Base-by-base conservation (phyloP, 768 basidiomycete species). In the Termitomyces sp. region DNA sequence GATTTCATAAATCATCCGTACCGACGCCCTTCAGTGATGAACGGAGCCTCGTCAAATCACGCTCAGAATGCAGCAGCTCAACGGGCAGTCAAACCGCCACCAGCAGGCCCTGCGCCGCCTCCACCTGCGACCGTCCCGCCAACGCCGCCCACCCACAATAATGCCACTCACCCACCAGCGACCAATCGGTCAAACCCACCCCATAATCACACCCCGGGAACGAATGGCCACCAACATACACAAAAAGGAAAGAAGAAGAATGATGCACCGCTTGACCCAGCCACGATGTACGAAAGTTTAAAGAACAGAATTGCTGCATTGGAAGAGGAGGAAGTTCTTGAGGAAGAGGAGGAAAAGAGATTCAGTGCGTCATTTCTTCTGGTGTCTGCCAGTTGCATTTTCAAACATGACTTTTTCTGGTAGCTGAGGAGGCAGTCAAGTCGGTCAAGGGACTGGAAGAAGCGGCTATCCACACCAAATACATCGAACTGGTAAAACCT, bases 401-500 rank as follows among this genome's bases (percentile, higher is more conserved):
- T 63, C 68, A 55, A 62, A 67, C 58, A 62, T 60, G 5, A 28
- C 16, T 28, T 42, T 68, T 55, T 50, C 35, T 63, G 59, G 36
- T 61, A 95, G 92, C 91, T 53, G 92, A 94, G 73, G 92, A 94
- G 76, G 92, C 92, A 42, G 89, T 91, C 73, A 90, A 89, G 74
- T 87, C 88, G 2, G 90, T 94, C 67, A 90, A 85, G 69, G 92
- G 89, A 50, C 80, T 93, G 77, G 86, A 84, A 64, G 91, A 94
- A 73, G 92, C 86, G 66, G 88, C 86, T 49, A 86, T 94, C 59
- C 92, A 94, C 68, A 79, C 84, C 62, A 94, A 92, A 75, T 94
- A 94, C 75, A 85, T 94, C 69, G 93, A 95, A 75, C 76, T 95
- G 79, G 93, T 94, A 77, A 73, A 53, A 81, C 33, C 73, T 36